A percentile compares a stretch with the other conserved stretches of the same genome.
Evolutionary conservation across 306 rosid genomes (phyloP).

Genomic region (Malus sieversii): DNA sequence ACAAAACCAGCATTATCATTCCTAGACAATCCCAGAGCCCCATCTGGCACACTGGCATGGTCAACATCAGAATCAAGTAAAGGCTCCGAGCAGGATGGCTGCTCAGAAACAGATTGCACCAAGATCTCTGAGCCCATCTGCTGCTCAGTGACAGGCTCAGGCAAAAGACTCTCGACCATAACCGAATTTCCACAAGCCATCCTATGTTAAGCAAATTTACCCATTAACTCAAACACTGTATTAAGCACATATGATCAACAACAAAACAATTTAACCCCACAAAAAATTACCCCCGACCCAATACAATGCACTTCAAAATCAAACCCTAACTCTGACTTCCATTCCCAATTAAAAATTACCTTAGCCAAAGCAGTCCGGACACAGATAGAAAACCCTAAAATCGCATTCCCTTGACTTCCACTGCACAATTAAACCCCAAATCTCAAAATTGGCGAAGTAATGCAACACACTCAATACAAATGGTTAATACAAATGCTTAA

Average conservation of each 20-base stretch:
- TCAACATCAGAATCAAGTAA: constrained; percentile 27
- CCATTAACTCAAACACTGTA: constrained; percentile 18
- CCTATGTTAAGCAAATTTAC: constrained; percentile 18
- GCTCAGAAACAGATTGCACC: constrained; percentile 38
- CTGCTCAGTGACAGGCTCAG: constrained; percentile 30
- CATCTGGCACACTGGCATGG: constrained; percentile 9
- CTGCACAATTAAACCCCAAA: constrained; percentile 44
- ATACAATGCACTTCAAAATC: constrained; percentile 33
- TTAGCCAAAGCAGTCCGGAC: constrained; percentile 10
- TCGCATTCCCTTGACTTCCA: constrained; percentile 36
- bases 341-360: not conserved
- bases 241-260: not conserved
- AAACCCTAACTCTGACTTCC: constrained; percentile 8
- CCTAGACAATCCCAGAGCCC: constrained; percentile 13
- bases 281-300: constrained; percentile 8
- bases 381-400: constrained; percentile 52
- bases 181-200: constrained; percentile 65
- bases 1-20: constrained; percentile 20
- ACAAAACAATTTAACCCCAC: constrained; percentile 4
- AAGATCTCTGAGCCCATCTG: constrained; percentile 34
- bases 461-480: constrained; percentile 22
- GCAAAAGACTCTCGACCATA: constrained; percentile 31
- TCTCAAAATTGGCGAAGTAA: constrained; percentile 31
- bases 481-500: not conserved
- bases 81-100: constrained; percentile 30